Base-by-base conservation (phyloP, 1,139 yeast species). In the Yamadazyma jaroonii region DNA sequence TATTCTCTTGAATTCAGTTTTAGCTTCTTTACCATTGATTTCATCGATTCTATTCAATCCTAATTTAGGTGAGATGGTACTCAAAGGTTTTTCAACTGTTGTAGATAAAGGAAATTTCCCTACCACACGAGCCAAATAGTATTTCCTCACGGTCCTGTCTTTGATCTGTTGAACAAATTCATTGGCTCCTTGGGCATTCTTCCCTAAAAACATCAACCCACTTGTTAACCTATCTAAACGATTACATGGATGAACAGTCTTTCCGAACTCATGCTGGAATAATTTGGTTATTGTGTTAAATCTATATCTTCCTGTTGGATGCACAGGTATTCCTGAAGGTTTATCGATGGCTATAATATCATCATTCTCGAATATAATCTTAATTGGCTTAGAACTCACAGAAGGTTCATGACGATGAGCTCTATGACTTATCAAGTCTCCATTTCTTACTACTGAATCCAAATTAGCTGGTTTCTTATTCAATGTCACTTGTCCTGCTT, bases 271-370 rank as follows among this genome's bases (percentile, higher is more conserved):
- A 39, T 77, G 79, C 54, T 84, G 81, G 45, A 90, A 62, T 13
- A 88, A 79, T 57, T 84, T 86, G n/a, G 95, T 87, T 11, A 90
- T 78, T 1, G 96, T 80, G 56, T 92, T 92, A 61, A 78, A 88
- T 42, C 95, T 68, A 61, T 82, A 92, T 41, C 97, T 67, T 0
- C 98, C 99, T 0, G 97, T 85, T 1, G 99, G 98, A 57, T 92
- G 98, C 1, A 84, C 97, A 0, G 99, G 97, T 3, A 92, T 77
- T 0, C 98, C 97, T 3, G 95, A 77, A 0, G 99, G 98, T 50
- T 92, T 92, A 57, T 92, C 96, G 22, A 94, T 84, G 1, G 86
- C 96, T 6, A 92, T 72, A 25, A 89, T 61, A 36, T 85, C 78
- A 12, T 85, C 92, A 55, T 88, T 84, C 54, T 89, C 90, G 54